Evolutionary conservation across 768 basidiomycete genomes (phyloP).

Genomic region (Macrolepiota dolichaula): DNA sequence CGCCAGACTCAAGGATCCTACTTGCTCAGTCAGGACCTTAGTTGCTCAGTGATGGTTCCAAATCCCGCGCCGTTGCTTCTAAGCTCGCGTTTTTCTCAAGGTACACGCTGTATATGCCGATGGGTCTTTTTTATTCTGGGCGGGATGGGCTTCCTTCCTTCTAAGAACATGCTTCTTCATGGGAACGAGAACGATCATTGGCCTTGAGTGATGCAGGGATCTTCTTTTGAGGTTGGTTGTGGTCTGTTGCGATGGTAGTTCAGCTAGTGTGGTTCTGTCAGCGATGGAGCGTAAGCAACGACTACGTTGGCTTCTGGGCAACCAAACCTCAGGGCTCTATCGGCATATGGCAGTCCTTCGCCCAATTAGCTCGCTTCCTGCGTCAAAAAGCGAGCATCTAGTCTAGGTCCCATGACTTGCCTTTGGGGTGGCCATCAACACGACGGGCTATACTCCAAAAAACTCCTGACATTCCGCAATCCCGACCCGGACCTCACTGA

Average conservation of each 20-base stretch:
- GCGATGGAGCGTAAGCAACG: neutral
- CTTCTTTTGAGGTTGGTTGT: neutral
- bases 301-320: neutral
- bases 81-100: neutral
- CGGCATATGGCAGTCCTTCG: neutral
- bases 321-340: neutral
- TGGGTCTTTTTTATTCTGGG: neutral
- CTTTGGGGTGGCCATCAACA: too few relatives aligned
- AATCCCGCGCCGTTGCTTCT: neutral
- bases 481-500: neutral
- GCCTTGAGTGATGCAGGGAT: neutral
- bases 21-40: neutral
- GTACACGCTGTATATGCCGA: neutral
- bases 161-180: neutral
- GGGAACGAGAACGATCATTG: neutral
- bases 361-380: too few relatives aligned
- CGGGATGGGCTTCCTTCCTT: neutral
- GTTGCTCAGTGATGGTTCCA: neutral
- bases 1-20: neutral
- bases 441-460: too few relatives aligned
- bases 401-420: too few relatives aligned
- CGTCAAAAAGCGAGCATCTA: too few relatives aligned
- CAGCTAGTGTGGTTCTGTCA: neutral
- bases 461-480: neutral
- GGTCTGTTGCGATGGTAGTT: neutral